Evolutionary conservation across 306 rosid species (phyloP).

Genomic region (Inga laurina): DNA sequence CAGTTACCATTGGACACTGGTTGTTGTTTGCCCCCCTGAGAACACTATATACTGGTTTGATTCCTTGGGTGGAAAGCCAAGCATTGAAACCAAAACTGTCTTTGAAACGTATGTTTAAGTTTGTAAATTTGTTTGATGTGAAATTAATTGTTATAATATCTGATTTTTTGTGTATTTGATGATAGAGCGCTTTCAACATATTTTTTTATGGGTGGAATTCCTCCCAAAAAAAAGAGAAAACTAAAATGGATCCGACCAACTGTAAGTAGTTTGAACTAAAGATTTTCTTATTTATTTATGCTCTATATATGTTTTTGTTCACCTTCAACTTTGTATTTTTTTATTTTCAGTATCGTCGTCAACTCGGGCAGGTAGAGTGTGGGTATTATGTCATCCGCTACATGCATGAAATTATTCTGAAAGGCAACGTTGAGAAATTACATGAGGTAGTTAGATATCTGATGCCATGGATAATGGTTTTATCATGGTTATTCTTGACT

Average conservation of each 20-base stretch:
- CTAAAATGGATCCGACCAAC: not conserved
- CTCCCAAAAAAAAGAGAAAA: not conserved
- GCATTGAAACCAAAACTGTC: not conserved
- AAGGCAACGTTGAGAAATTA: too few species aligned
- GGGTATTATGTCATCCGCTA: not conserved
- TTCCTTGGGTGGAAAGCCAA: not conserved
- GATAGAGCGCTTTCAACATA: not conserved
- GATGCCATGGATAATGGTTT: too few species aligned
- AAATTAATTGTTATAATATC: too few species aligned
- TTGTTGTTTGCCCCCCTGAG: not conserved
- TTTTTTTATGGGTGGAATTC: not conserved
- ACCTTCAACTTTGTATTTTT: not conserved
- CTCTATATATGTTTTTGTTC: not conserved
- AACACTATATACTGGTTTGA: not conserved
- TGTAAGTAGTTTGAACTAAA: not conserved
- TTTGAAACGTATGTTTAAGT: not conserved
- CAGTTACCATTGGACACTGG: not conserved
- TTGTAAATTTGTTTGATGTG: not conserved
- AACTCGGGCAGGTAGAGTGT: not conserved
- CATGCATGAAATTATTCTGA: too few species aligned
- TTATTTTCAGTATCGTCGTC: not conserved
- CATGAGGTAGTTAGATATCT: too few species aligned
- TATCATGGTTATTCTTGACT: too few species aligned
- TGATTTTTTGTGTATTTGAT: not conserved
- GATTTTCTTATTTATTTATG: too few species aligned